phyloP scores from a whole-genome alignment of 257 asterid species.

The Misopates orontium region DNA sequence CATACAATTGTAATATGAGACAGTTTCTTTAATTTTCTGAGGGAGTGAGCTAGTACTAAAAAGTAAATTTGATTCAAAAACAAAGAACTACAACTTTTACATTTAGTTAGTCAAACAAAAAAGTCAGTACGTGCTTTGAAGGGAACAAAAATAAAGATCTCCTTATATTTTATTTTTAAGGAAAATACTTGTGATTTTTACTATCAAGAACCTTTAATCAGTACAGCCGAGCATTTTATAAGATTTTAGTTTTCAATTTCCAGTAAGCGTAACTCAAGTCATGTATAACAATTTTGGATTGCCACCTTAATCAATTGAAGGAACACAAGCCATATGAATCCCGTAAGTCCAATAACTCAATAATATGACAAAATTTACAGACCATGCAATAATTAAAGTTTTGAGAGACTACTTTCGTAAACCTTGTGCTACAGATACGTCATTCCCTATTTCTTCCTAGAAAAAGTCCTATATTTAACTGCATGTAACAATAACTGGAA shows the following conservation, averaged over 20 bases:
- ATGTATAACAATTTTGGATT: slow-evolving; percentile 11
- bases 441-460: slow-evolving; percentile 18
- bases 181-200: slow-evolving; percentile 8
- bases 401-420: slow-evolving; percentile 10
- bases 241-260: slow-evolving; percentile 2
- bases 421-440: no score
- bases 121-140: neutral
- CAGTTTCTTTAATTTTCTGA: slow-evolving; percentile 15
- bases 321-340: slow-evolving; percentile 16
- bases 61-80: neutral
- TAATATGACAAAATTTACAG: slow-evolving; percentile 16
- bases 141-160: neutral
- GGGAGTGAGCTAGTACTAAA: slow-evolving; percentile 2
- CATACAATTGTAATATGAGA: slow-evolving; percentile 16
- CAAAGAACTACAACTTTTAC: slow-evolving; percentile 1
- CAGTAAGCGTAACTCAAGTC: slow-evolving; percentile 16
- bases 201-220: slow-evolving; percentile 16
- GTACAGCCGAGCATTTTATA: slow-evolving; percentile 4
- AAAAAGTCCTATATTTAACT: slow-evolving; percentile 17
- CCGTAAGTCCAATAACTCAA: slow-evolving; percentile 2
- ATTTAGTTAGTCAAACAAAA: neutral
- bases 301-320: slow-evolving; percentile 16
- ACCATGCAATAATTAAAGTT: slow-evolving; percentile 17
- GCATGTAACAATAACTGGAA: slow-evolving; percentile 18
- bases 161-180: slow-evolving; percentile 3